Conservation (phyloP, 2,329 filamentous ascomycete species). For the Rhynchosporium secalis region DNA sequence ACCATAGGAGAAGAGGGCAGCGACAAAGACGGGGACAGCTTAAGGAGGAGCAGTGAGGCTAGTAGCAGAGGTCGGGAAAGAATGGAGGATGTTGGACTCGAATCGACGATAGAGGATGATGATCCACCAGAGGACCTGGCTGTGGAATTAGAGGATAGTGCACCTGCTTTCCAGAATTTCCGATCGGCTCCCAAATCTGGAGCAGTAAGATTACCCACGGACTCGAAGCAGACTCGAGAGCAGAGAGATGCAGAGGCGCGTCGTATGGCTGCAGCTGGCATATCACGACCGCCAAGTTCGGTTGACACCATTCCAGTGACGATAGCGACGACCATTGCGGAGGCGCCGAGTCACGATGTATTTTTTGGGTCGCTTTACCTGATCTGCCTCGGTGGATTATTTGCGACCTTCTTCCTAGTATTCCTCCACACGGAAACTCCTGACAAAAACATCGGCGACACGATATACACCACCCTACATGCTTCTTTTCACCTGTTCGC, state of each 20-base stretch:
- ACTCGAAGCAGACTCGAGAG: constrained; percentile 26
- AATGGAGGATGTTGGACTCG: constrained; percentile 86
- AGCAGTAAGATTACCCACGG: constrained; percentile 36
- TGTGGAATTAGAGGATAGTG: constrained; percentile 53
- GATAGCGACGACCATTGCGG: constrained; percentile 59
- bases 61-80: constrained; percentile 57
- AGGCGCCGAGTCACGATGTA: constrained; percentile 78
- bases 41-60: constrained; percentile 33
- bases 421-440: constrained; percentile 83
- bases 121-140: constrained; percentile 62
- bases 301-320: constrained; percentile 53
- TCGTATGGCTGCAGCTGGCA: constrained; percentile 20
- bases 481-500: constrained; percentile 87
- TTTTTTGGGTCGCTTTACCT: constrained; percentile 92
- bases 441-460: constrained; percentile 76
- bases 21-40: constrained; percentile 34
- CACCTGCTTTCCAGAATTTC: constrained; percentile 64
- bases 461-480: constrained; percentile 86
- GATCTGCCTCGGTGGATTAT: constrained; percentile 77
- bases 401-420: constrained; percentile 86
- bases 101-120: constrained; percentile 61
- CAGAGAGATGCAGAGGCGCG: constrained; percentile 32
- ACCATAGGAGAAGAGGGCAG: constrained; percentile 42
- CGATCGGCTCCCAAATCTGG: constrained; percentile 35
- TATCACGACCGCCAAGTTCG: constrained; percentile 36